These are phyloP conservation scores for Suillus placidus DNA, from an alignment of 768 basidiomycete genomes.

Conservation along the genomic window DNA sequence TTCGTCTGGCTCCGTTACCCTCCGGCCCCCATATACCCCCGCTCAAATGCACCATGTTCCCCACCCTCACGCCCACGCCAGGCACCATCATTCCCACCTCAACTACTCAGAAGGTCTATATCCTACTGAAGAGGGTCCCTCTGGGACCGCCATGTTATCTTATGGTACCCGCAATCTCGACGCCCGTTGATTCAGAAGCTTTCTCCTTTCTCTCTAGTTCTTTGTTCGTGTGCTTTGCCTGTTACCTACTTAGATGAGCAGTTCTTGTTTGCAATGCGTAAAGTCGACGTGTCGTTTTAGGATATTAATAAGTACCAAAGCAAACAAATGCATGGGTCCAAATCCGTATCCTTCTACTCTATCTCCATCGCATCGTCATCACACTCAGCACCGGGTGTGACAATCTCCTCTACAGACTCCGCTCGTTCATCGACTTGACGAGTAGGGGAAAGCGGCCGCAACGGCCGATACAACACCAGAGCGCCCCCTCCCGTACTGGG, in stretches of 20 bases:
- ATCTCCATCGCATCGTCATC: slow-evolving; percentile 58
- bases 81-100: slow-evolving; percentile 65
- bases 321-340: slow-evolving; percentile 11
- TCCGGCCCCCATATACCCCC: slow-evolving; percentile 60
- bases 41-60: slow-evolving; percentile 80
- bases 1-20: slow-evolving; percentile 44
- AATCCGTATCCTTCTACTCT: slow-evolving; percentile 32
- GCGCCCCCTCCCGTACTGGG: slow-evolving; percentile 39
- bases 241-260: slow-evolving; percentile 31
- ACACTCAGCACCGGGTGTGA: not conserved
- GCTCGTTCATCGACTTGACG: slow-evolving; percentile 15
- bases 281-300: slow-evolving; percentile 27
- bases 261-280: slow-evolving; percentile 18
- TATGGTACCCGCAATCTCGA: slow-evolving; percentile 39
- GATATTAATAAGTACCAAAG: slow-evolving; percentile 16
- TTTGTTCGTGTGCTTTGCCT: slow-evolving; percentile 22
- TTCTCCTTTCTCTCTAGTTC: not conserved
- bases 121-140: slow-evolving; percentile 29
- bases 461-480: slow-evolving; percentile 57
- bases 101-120: slow-evolving; percentile 46
- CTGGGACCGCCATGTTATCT: slow-evolving; percentile 44
- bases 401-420: slow-evolving; percentile 17
- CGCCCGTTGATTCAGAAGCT: not conserved
- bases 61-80: slow-evolving; percentile 76
- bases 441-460: slow-evolving; percentile 26